These are phyloP conservation scores for Boletus vermiculosoides DNA, from an alignment of 768 basidiomycete genomes.

Conservation along the genomic window DNA sequence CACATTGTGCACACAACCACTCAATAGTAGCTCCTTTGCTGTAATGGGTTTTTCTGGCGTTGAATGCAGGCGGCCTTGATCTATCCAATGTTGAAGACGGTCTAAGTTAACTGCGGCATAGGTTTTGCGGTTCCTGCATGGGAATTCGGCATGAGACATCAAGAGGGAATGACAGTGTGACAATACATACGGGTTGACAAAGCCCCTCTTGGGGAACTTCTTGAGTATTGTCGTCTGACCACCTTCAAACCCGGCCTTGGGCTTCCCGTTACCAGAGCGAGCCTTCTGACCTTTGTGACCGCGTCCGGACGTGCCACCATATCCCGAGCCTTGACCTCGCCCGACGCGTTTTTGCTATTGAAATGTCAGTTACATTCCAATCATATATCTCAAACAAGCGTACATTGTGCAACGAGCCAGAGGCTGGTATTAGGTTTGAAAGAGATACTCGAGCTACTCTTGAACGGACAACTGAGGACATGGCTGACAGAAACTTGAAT, in stretches of 20 bases:
- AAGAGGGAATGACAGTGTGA: neutral
- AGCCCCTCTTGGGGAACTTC: conserved; percentile 90
- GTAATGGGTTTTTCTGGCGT: conserved; percentile 84
- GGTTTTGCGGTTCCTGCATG: conserved; percentile 63
- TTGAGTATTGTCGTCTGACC: conserved; percentile 94
- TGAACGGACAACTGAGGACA: conserved; percentile 39
- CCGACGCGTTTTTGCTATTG: conserved; percentile 90
- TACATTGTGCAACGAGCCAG: conserved; percentile 68
- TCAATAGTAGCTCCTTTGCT: conserved; percentile 77
- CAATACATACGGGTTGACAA: conserved; percentile 79
- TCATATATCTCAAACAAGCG: conserved; percentile 9
- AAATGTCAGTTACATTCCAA: conserved; percentile 7
- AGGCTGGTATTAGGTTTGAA: conserved; percentile 72
- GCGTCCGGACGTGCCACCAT: conserved; percentile 89
- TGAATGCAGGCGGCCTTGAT: conserved; percentile 75
- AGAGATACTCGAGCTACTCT: conserved; percentile 48
- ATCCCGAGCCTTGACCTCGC: conserved; percentile 87
- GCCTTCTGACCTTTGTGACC: conserved; percentile 97
- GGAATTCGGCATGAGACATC: neutral
- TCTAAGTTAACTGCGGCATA: conserved; percentile 87
- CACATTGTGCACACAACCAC: conserved; percentile 84
- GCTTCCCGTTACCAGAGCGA: conserved; percentile 83
- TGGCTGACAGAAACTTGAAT: conserved; percentile 9
- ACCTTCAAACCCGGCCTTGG: conserved; percentile 85
- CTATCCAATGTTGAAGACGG: conserved; percentile 88